Conservation (phyloP, 768 basidiomycete genomes). For the Boletus pseudo-olivaceus region DNA sequence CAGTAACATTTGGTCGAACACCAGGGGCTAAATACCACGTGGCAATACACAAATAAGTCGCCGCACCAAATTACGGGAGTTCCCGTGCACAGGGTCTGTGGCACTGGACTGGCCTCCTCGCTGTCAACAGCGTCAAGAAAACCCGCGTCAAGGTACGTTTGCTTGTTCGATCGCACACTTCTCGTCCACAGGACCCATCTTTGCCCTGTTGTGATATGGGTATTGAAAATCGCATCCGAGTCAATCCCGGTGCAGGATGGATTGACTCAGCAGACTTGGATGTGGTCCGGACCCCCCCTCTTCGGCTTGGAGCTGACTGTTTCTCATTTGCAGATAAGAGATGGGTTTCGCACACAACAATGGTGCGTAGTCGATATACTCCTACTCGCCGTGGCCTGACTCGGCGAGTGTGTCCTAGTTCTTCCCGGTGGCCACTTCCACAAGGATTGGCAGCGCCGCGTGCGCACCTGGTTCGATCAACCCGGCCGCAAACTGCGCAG, state of each 20-base stretch:
- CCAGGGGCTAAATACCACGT: no score
- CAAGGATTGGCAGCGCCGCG: conserved; percentile 98
- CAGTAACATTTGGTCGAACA: no score
- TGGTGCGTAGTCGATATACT: conserved; percentile 26
- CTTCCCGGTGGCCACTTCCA: conserved; percentile 94
- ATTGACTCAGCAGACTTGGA: conserved; percentile 19
- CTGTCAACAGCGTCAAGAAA: conserved; percentile 29
- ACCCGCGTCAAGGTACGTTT: conserved; percentile 33
- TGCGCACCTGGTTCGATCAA: conserved; percentile 99
- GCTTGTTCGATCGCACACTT: background rate
- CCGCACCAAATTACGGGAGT: conserved; percentile 28
- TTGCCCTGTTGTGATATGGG: background rate
- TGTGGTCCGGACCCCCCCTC: conserved; percentile 7
- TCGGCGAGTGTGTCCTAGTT: conserved; percentile 41
- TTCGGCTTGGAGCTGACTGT: conserved; percentile 11
- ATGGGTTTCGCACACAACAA: conserved; percentile 39
- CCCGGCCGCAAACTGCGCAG: conserved; percentile 96
- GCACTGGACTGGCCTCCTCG: conserved; percentile 9
- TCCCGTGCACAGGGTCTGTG: conserved; percentile 17
- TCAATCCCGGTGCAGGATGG: conserved; percentile 15
- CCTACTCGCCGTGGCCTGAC: conserved; percentile 23
- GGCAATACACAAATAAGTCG: conserved; percentile 17
- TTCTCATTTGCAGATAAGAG: conserved; percentile 23
- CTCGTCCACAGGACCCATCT: background rate
- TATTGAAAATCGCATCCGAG: background rate